Evolutionary conservation across 192 early-diverging fungal genomes (phyloP), one percentile per base, ranked within the genome.

Genomic region (Coemansia sp.): DNA sequence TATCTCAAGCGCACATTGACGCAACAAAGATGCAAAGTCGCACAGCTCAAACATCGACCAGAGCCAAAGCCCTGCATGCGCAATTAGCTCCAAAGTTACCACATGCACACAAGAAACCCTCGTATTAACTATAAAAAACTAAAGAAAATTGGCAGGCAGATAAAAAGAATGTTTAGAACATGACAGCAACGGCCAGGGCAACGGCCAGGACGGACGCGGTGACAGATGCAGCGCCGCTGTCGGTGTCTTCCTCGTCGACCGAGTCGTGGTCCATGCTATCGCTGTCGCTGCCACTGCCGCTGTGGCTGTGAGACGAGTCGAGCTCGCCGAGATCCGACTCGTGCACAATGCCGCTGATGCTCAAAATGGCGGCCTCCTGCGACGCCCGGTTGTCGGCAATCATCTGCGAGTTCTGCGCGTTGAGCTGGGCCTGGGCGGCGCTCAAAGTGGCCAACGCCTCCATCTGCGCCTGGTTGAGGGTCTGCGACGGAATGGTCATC

Each of bases 401-500:
- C 51, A 65, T 67, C 61, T 70, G 67, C n/a, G 76, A 65, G 71
- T 73, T 73, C 24, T 43, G 51, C 32, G 62, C 50, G 53, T 79
- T 79, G 45, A 79, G 59, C 19, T 67, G 52, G 6, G 64, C 67
- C 71, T 79, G 76, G 9, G 71, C 76, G 10, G 76, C 67, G 65
- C 76, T 79, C 27, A 79, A 67, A 24, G 76, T 64, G n/a, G 70
- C 76, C 47, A 79, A 56, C 7, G 76, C 76, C 1, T 41, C 71
- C 37, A 62, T 60, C 67, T 79, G 76, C 12, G 60, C 59, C n/a
- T 67, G 65, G 71, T 70, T 79, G 61, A 73, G 67, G 3, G 71
- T 73, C 71, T 64, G 67, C 53, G 71, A 70, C 12, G 76, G 71
- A 27, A 70, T 64, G 14, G 64, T 10, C 35, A 27, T 52, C 21